Evolutionary conservation across 352 stramenopile genomes (phyloP).

Genomic region (Pythium pectinolyticum): DNA sequence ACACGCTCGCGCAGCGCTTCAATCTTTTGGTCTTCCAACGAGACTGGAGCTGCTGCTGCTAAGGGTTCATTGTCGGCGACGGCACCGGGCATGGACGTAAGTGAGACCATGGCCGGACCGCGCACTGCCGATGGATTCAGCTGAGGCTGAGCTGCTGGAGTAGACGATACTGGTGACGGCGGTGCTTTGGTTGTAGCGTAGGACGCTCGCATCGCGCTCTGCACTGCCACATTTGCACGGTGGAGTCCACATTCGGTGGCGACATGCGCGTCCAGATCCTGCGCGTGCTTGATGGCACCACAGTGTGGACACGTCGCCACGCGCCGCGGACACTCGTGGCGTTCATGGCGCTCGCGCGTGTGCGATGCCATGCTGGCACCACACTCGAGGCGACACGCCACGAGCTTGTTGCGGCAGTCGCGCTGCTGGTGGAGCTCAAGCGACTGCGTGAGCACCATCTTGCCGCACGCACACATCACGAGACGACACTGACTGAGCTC

Average conservation of each 20-base stretch:
- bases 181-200: conserved; percentile 23
- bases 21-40: conserved; percentile 30
- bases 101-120: conserved; percentile 24
- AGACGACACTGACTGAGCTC: conserved; percentile 71
- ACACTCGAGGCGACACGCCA: conserved; percentile 46
- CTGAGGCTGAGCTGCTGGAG: no score
- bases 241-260: conserved; percentile 45
- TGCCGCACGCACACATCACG: conserved; percentile 59
- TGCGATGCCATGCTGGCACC: conserved; percentile 31
- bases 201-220: conserved; percentile 26
- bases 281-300: conserved; percentile 36
- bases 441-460: conserved; percentile 63
- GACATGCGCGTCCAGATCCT: conserved; percentile 43
- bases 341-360: conserved; percentile 52
- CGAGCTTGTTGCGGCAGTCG: conserved; percentile 45
- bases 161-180: no score
- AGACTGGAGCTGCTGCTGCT: neutral
- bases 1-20: conserved; percentile 51
- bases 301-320: conserved; percentile 43
- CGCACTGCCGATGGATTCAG: conserved; percentile 32
- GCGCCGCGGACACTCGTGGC: conserved; percentile 44
- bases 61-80: conserved; percentile 1
- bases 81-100: conserved; percentile 7
- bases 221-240: conserved; percentile 27
- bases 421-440: conserved; percentile 53